Evolutionary conservation across 345 rosid genomes (phyloP), one percentile per base, ranked within the genome.

Genomic region (Jatropha curcas): DNA sequence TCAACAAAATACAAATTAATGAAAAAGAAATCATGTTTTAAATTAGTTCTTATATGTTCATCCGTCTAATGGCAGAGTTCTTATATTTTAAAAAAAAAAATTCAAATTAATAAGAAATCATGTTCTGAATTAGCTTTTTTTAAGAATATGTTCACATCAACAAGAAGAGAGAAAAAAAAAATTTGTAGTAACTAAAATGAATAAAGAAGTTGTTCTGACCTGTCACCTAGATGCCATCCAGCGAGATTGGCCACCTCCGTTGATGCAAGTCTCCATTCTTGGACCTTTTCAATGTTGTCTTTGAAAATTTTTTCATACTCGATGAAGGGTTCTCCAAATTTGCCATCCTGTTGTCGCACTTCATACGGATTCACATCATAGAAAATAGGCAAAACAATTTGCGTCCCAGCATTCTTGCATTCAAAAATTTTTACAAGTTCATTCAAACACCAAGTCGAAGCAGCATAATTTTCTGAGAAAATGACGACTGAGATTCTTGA

Each of bases 191-290:
- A 27, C 5, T 22, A 30, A 60, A 33, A 7, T 13, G 33, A 17
- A 37, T n/a, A n/a, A 13, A 27, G 17, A 13, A 35, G 39, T 35
- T 35, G 4, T 4, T 35, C 39, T 31, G 31, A 60, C 65, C n/a
- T 60, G 2, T 62, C 61, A 19, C 35, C 14, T 12, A 35, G 53
- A 72, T 63, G 28, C 69, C 69, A 63, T 6, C 75, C 75, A 27
- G 75, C 51, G n/a, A 72, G 17, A 72, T 37, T 51, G 65, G 53
- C 53, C 9, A 37, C 75, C 10, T 35, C 11, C 4, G 67, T 50
- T 48, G 61, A 22, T n/a, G 75, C 61, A 14, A 11, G 43, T 24
- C 75, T 72, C 75, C 75, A 72, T 35, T 17, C 27, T 28, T 22
- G 35, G 50, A 51, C 16, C 28, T 25, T 62, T 20, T 52, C 68